Percentiles rank a stretch among this genome's conserved stretches.
phyloP scores from a whole-genome alignment of 2,329 filamentous ascomycete genomes.

The Geosmithia morbida region DNA sequence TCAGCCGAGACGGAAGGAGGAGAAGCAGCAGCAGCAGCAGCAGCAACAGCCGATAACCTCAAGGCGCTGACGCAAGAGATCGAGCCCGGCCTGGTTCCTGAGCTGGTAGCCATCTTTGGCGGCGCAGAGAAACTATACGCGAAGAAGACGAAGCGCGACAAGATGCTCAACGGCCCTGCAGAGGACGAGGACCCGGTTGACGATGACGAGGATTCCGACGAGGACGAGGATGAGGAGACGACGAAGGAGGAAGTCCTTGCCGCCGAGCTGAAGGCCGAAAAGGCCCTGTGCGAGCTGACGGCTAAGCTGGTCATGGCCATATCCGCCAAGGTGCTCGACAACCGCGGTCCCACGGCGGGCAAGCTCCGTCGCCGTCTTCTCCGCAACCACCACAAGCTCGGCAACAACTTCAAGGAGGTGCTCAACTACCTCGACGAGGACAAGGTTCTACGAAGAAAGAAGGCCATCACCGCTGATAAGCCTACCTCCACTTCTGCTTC shows the following conservation, averaged over 20 bases:
- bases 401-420: slow-evolving; percentile 75
- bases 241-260: slow-evolving; percentile 45
- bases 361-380: slow-evolving; percentile 58
- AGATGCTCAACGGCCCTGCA: slow-evolving; percentile 44
- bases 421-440: slow-evolving; percentile 64
- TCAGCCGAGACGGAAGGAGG: slow-evolving; percentile 1
- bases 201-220: slow-evolving; percentile 40
- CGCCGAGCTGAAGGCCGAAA: slow-evolving; percentile 63
- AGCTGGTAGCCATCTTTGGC: slow-evolving; percentile 65
- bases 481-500: slow-evolving; percentile 1
- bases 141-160: slow-evolving; percentile 45
- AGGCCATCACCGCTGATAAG: slow-evolving; percentile 7
- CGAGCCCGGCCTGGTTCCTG: slow-evolving; percentile 43
- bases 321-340: slow-evolving; percentile 59
- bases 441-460: slow-evolving; percentile 30
- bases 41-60: slow-evolving; percentile 12
- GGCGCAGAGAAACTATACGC: slow-evolving; percentile 64
- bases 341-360: slow-evolving; percentile 40
- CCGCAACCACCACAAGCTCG: slow-evolving; percentile 68
- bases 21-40: neutral
- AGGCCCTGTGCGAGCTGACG: slow-evolving; percentile 72
- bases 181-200: slow-evolving; percentile 63
- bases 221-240: slow-evolving; percentile 37
- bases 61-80: slow-evolving; percentile 51
- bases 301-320: slow-evolving; percentile 75